Evolutionary conservation across 2,329 filamentous ascomycete genomes (phyloP), one percentile per base, ranked within the genome.

Genomic region (Talaromyces albobiverticillius): DNA sequence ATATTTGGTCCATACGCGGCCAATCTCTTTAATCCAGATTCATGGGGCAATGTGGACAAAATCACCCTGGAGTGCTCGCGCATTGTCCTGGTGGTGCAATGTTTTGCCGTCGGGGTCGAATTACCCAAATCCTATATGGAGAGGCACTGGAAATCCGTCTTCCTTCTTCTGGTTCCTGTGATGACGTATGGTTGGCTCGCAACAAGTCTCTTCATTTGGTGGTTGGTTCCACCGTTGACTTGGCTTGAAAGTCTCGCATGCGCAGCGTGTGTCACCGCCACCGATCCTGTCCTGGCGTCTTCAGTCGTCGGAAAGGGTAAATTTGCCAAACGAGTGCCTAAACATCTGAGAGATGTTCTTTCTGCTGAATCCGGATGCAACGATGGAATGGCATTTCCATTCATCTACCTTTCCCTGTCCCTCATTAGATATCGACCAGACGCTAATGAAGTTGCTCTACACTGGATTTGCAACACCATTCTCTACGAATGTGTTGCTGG

Each of bases 271-370:
- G 91, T 99, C 52, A 99, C 94, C 2, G 94, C 94, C 45, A 99
- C 94, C 4, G 94, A 99, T 74, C 94, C 94, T 53, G 94, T 99
- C 61, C 77, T 99, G 67, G 94, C 94, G 25, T 97, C 94, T 13
- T 99, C 94, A 14, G 94, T 99, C 52, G 94, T 99, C 50, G 94
- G 94, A 70, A 99, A 97, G 77, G 94, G 94, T 65, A 99, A 99
- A 73, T 99, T 99, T 66, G 93, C 94, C 32, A 96, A 96, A 76
- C 86, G 94, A 59, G 91, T 99, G 4, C 94, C 94, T 20, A 97
- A 96, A 78, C 94, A 99, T 85, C 77, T 99, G 75, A 84, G 94
- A 79, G 94, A 99, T 74, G 70, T 99, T 49, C 79, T 99, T 11
- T 99, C 94, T 4, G 92, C 92, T 54, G 94, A 99, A 74, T 99